phyloP scores from a whole-genome alignment of 805 yeast species.

The Saturnispora ahearnii region DNA sequence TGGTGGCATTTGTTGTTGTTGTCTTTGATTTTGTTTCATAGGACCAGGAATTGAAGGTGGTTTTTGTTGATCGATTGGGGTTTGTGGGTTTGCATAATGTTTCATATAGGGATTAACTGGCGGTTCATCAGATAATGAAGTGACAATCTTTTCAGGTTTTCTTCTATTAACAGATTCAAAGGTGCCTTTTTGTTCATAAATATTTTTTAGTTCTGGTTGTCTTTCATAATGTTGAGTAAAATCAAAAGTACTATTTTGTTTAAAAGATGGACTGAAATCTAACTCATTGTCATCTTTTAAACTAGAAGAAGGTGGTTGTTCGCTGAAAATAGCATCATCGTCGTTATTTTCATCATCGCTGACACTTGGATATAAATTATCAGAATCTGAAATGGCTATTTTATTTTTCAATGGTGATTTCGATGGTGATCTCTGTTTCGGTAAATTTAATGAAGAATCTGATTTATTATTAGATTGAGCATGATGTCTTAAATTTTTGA shows the following conservation, averaged over 20 bases:
- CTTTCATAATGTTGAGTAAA: not conserved
- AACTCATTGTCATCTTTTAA: not conserved
- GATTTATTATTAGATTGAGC: not conserved
- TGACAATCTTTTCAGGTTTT: not conserved
- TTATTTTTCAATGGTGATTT: conserved; percentile 1
- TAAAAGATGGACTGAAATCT: conserved; percentile 3
- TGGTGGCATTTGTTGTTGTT: not conserved
- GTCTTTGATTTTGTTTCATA: not conserved
- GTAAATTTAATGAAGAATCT: conserved; percentile 7
- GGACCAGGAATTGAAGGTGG: conserved; percentile 7
- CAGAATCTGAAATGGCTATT: not conserved
- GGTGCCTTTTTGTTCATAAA: not conserved
- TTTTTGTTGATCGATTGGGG: conserved; percentile 12
- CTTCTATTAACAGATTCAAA: not conserved
- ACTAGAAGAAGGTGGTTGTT: not conserved
- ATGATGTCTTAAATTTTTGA: not conserved
- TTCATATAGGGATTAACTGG: conserved; percentile 11
- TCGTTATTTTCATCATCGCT: conserved; percentile 5
- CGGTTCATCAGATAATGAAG: conserved; percentile 10
- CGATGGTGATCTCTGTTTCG: conserved; percentile 16
- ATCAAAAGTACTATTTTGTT: not conserved
- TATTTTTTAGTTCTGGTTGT: not conserved
- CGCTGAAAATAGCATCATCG: not conserved
- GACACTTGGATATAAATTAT: conserved; percentile 3
- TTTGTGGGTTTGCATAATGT: conserved; percentile 5